Evolutionary conservation across 257 asterid species (phyloP).

Genomic region (Eustoma russellianum): DNA sequence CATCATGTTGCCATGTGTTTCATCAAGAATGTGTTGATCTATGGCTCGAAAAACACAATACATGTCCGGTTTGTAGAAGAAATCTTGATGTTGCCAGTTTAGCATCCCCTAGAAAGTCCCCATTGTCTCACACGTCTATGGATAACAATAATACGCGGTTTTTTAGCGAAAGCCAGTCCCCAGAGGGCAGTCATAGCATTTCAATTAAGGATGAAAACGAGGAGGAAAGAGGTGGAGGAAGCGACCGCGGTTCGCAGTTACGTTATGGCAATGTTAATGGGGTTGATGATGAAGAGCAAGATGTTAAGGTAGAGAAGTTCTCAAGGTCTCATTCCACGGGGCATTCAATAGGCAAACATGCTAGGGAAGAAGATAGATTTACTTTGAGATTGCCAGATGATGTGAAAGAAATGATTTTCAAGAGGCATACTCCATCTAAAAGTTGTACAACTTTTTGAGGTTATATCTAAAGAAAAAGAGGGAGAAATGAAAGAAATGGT

Average conservation of each 20-base stretch:
- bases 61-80: constrained; percentile 86
- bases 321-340: constrained; percentile 75
- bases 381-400: constrained; percentile 63
- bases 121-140: background rate
- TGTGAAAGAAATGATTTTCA: constrained; percentile 40
- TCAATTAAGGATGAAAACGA: constrained; percentile 27
- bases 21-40: constrained; percentile 87
- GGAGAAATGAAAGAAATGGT: too few relatives aligned
- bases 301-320: constrained; percentile 21
- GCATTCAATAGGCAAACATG: constrained; percentile 41
- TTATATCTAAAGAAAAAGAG: too few relatives aligned
- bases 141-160: background rate
- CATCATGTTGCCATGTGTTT: constrained; percentile 71
- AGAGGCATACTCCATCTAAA: constrained; percentile 43
- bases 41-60: constrained; percentile 76
- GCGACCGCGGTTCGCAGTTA: background rate
- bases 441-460: constrained; percentile 33
- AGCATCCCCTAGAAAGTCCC: constrained; percentile 31
- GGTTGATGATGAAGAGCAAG: constrained; percentile 1
- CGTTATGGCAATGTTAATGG: constrained; percentile 1
- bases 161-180: constrained; percentile 15
- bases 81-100: constrained; percentile 25
- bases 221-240: constrained; percentile 6
- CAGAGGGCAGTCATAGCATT: constrained; percentile 29
- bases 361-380: constrained; percentile 45